Conservation (phyloP, 306 rosid species). For the Fragaria iinumae region DNA sequence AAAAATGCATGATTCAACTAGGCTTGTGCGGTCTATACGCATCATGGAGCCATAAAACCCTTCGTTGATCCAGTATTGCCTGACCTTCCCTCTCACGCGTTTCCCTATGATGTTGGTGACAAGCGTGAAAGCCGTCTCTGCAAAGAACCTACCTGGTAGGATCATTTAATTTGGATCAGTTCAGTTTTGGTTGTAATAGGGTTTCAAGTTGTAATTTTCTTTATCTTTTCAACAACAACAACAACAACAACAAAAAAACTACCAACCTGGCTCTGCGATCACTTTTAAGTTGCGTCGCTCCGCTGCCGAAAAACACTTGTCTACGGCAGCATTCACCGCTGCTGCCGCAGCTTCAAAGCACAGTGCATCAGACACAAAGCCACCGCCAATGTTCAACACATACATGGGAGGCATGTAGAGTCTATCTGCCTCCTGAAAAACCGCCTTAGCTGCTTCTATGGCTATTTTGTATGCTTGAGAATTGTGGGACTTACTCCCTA, state of each 20-base stretch:
- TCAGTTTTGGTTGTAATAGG: no score
- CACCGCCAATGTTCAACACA: constrained; percentile 56
- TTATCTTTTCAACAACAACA: no score
- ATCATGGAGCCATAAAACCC: constrained; percentile 45
- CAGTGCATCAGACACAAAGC: constrained; percentile 33
- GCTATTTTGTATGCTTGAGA: constrained; percentile 27
- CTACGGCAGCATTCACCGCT: constrained; percentile 31
- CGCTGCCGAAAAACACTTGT: constrained; percentile 15
- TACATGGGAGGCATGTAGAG: constrained; percentile 47
- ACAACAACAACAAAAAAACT: no score
- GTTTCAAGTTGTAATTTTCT: no score
- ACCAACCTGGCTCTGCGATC: constrained; percentile 59
- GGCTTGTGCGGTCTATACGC: constrained; percentile 7
- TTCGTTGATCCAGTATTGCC: constrained; percentile 65
- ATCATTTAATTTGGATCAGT: no score
- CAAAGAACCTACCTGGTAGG: constrained; percentile 54
- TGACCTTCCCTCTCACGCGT: constrained; percentile 41
- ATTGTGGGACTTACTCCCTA: constrained; percentile 51
- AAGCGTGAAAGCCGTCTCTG: constrained; percentile 44
- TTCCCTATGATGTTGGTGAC: constrained; percentile 49
- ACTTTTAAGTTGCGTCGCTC: constrained; percentile 21
- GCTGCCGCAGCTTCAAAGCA: constrained; percentile 36
- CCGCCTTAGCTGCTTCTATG: constrained; percentile 36
- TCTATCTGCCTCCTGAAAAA: constrained; percentile 35
- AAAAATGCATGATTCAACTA: neutral